Conservation (phyloP, 2,329 filamentous ascomycete genomes). For the Calonectria fujianensis region DNA sequence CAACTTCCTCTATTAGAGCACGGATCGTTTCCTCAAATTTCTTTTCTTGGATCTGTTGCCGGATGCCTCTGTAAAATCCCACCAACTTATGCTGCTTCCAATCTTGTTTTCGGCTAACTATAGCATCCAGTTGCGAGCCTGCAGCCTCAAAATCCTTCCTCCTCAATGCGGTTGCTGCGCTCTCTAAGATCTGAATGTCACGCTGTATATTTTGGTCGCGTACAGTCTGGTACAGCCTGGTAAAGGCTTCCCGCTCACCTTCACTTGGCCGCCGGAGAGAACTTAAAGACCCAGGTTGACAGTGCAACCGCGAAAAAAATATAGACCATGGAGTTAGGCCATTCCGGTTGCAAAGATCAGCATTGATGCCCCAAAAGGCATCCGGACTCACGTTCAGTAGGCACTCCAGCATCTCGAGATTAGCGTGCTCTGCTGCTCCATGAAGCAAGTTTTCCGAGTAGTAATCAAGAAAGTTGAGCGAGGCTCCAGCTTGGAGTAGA, state of each 20-base stretch:
- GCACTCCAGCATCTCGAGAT: background rate
- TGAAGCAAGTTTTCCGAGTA: background rate
- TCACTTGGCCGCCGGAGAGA: background rate
- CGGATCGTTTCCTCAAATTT: conserved; percentile 28
- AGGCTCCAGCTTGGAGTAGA: conserved; percentile 24
- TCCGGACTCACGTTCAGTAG: background rate
- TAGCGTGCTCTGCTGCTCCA: accelerated
- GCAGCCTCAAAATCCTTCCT: background rate
- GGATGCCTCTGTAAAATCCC: conserved; percentile 37
- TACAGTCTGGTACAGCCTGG: background rate
- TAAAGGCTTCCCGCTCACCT: background rate
- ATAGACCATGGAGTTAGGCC: background rate
- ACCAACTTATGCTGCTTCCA: background rate
- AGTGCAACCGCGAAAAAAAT: background rate
- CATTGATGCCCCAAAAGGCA: conserved; percentile 2
- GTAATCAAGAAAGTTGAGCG: background rate
- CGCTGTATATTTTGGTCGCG: background rate
- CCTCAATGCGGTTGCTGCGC: background rate
- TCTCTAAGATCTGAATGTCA: background rate
- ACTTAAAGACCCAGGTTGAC: accelerated
- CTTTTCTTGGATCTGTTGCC: conserved; percentile 28
- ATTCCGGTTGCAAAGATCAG: accelerated
- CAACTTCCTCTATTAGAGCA: conserved; percentile 36
- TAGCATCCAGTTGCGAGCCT: background rate
- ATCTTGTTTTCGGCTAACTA: conserved; percentile 28